Evolutionary conservation across 257 asterid genomes (phyloP).

Genomic region (Parsonsia alboflavescens): DNA sequence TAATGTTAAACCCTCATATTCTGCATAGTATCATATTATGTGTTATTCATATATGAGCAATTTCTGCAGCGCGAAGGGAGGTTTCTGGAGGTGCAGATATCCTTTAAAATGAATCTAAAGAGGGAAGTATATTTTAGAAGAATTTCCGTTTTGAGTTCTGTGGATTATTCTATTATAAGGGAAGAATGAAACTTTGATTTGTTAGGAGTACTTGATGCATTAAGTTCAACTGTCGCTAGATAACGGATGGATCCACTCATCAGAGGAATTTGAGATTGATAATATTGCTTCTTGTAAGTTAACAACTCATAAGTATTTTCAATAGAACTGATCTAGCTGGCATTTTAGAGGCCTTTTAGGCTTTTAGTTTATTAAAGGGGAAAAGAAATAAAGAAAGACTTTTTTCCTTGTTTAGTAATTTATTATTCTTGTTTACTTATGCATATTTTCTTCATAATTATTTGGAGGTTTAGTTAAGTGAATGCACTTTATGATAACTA

Average conservation of each 20-base stretch:
- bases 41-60: conserved; percentile 60
- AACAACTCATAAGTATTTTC: background rate
- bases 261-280: background rate
- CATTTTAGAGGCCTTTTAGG: background rate
- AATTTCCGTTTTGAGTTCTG: background rate
- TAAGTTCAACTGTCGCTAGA: background rate
- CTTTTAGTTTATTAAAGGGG: background rate
- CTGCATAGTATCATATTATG: background rate
- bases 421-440: background rate
- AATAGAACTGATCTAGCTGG: background rate
- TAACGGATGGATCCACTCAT: background rate
- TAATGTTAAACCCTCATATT: background rate
- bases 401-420: background rate
- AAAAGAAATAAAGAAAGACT: background rate
- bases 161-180: background rate
- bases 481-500: too few relatives aligned
- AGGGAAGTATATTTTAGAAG: background rate
- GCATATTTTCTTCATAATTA: background rate
- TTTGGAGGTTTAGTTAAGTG: too few relatives aligned
- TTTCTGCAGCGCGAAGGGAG: conserved; percentile 65
- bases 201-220: background rate
- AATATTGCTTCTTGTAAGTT: background rate
- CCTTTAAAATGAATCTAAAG: background rate
- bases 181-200: background rate
- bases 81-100: conserved; percentile 68